Conservation (phyloP, 352 stramenopile genomes). For the Halophytophthora polymorphica region DNA sequence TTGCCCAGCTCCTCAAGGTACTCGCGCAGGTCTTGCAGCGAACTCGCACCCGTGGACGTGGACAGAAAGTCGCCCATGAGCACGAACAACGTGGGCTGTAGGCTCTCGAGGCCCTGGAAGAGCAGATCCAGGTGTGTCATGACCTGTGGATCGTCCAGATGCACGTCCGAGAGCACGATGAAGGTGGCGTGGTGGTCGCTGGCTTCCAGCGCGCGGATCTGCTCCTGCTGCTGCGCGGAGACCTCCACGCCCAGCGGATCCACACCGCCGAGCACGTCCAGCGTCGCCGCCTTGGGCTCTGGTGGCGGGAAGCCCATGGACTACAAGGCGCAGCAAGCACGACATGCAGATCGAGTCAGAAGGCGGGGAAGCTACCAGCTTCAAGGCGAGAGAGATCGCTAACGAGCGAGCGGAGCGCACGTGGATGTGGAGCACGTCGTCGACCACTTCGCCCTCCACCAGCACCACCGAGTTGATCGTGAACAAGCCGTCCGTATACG, state of each 20-base stretch:
- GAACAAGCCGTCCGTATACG: conserved; percentile 86
- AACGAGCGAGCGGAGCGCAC: conserved; percentile 26
- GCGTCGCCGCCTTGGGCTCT: conserved; percentile 78
- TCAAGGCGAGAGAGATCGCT: neutral
- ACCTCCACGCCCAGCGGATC: conserved; percentile 85
- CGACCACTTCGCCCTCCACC: conserved; percentile 91
- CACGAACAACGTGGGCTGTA: conserved; percentile 85
- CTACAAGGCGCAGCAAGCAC: conserved; percentile 21
- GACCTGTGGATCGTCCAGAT: conserved; percentile 90
- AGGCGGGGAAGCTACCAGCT: neutral
- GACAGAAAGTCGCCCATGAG: conserved; percentile 95
- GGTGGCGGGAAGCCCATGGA: conserved; percentile 90
- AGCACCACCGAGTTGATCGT: conserved; percentile 92
- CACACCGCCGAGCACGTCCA: conserved; percentile 65
- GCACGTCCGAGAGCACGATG: conserved; percentile 92
- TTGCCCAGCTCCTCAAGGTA: conserved; percentile 88
- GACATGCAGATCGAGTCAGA: neutral
- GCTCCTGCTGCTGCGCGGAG: conserved; percentile 69
- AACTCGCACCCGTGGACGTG: conserved; percentile 68
- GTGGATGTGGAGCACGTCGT: conserved; percentile 89
- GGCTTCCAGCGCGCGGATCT: conserved; percentile 78
- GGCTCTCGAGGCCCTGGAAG: conserved; percentile 83
- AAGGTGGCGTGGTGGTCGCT: conserved; percentile 87
- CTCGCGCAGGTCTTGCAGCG: conserved; percentile 79
- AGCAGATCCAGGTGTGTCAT: conserved; percentile 88